Evolutionary conservation across 2,329 filamentous ascomycete genomes (phyloP), one percentile per base, ranked within the genome.

Genomic region (Decorospora gaudefroyi): DNA sequence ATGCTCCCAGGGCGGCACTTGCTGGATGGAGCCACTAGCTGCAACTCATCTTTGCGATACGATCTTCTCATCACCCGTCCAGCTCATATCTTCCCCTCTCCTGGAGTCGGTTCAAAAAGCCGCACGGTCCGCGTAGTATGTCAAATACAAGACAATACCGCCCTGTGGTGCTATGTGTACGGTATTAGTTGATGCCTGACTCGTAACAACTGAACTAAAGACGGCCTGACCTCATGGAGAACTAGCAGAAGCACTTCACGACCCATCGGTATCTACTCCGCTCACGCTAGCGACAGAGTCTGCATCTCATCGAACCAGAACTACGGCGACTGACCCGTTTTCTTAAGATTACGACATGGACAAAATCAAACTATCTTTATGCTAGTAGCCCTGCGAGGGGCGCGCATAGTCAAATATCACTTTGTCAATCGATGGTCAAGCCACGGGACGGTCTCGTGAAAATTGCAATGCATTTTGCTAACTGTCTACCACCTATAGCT

Each of bases 11-110:
- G 16, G 21, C 12, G 19, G 9, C 39, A 28, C 31, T 15, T 28
- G 29, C 21, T 25, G 21, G 30, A 31, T 35, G 31, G n/a, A 42
- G 31, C 37, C 43, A 42, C 30, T 21, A 37, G 43, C 26, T 46
- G 42, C 31, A 35, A 21, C 30, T 12, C 36, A 17, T 32, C 33
- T 33, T 10, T 21, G 21, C 38, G 36, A 38, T 26, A 30, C 12
- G 28, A 16, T n/a, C 10, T 12, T 25, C 39, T 44, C 28, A 44
- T 34, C 34, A 34, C 34, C 42, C 35, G 28, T 27, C 19, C 33
- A 25, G n/a, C 27, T 25, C 4, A 17, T 12, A 27, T 39, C 12
- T 19, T 31, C 16, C 22, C 38, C 23, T 35, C 12, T 10, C 26
- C 25, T 25, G 30, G 36, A 13, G 23, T 29, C 31, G 37, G 42